Evolutionary conservation across 306 rosid genomes (phyloP), one percentile per base, ranked within the genome.

Genomic region (Abrus pulchellus): DNA sequence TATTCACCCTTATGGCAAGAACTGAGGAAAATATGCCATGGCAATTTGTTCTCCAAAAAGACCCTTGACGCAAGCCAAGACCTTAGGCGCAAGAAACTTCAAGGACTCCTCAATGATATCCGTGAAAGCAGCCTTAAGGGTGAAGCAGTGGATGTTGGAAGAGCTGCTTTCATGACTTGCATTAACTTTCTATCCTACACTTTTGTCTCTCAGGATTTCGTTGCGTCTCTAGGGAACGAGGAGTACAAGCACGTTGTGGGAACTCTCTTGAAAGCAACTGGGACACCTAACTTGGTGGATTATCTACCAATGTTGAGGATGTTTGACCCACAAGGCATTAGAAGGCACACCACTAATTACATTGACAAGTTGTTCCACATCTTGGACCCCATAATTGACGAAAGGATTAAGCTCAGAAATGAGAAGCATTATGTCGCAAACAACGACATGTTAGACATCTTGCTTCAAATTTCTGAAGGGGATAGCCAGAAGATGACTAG

Each of bases 121-220:
- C 81, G 29, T 3, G 10, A 28, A 9, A 65, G 78, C 10, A 57
- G 86, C 9, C 34, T 27, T 0, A 32, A 9, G 0, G 85, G 87
- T 2, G 75, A 87, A 43, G 72, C 62, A 0, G 68, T 90, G 1
- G 92, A 88, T 6, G 54, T 90, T 3, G 89, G 86, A 5, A 80
- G 53, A 45, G 85, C 85, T 0, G 89, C 85, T 13, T 90, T 87
- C 73, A 64, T 38, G 52, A 73, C 87, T 0, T 36, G 84, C 10
- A 74, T 88, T 2, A 87, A 86, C 50, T 33, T 85, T 65, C 9
- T 90, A 1, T 90, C 90, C 0, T 55, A 78, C 56, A 83, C 89
- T 9, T 74, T 90, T 34, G 83, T 87, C 1, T 88, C 90, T 0
- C 40, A 79, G 3, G 92, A 90, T 85, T 77, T 89, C 13, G 89